Conservation (phyloP, 2,329 filamentous ascomycete species). For the Geosmithia morbida region DNA sequence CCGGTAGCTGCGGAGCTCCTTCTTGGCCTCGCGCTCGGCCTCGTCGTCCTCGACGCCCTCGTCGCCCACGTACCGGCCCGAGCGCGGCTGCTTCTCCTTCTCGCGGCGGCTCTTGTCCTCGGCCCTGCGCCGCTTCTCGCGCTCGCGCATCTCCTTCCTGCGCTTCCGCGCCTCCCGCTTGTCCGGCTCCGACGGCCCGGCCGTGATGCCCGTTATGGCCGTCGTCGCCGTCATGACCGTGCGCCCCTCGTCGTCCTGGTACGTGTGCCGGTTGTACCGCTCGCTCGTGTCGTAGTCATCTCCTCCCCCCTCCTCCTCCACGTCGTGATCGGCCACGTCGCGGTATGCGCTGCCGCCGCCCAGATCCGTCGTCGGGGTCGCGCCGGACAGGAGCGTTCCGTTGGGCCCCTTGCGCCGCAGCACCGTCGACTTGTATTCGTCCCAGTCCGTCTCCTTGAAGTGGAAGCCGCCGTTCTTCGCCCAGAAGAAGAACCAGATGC, state of each 20-base stretch:
- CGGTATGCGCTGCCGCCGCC: slow-evolving; percentile 81
- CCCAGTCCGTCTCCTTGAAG: slow-evolving; percentile 80
- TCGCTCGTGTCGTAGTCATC: slow-evolving; percentile 56
- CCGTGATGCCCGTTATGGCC: slow-evolving; percentile 39
- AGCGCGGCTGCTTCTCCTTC: slow-evolving; percentile 23
- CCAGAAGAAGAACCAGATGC: slow-evolving; percentile 98
- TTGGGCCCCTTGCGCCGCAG: slow-evolving; percentile 79
- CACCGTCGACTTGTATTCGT: slow-evolving; percentile 95
- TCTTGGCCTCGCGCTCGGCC: slow-evolving; percentile 47
- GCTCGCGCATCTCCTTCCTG: slow-evolving; percentile 32
- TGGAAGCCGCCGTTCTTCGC: slow-evolving; percentile 90
- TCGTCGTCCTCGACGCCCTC: slow-evolving; percentile 44
- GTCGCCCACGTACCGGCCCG: slow-evolving; percentile 31
- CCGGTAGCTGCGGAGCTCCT: slow-evolving; percentile 70
- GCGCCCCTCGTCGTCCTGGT: slow-evolving; percentile 22
- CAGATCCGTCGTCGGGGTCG: slow-evolving; percentile 66
- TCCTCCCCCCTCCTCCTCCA: slow-evolving; percentile 12
- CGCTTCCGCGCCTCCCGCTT: slow-evolving; percentile 28
- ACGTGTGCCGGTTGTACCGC: slow-evolving; percentile 34
- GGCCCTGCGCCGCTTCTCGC: slow-evolving; percentile 11
- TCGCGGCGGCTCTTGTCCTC: slow-evolving; percentile 5
- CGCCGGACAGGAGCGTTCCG: slow-evolving; percentile 70
- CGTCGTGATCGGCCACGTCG: slow-evolving; percentile 42
- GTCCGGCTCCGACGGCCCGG: slow-evolving; percentile 37
- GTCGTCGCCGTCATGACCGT: slow-evolving; percentile 31